Conservation (phyloP, 805 yeast genomes). For the Yamadazyma sp. region DNA sequence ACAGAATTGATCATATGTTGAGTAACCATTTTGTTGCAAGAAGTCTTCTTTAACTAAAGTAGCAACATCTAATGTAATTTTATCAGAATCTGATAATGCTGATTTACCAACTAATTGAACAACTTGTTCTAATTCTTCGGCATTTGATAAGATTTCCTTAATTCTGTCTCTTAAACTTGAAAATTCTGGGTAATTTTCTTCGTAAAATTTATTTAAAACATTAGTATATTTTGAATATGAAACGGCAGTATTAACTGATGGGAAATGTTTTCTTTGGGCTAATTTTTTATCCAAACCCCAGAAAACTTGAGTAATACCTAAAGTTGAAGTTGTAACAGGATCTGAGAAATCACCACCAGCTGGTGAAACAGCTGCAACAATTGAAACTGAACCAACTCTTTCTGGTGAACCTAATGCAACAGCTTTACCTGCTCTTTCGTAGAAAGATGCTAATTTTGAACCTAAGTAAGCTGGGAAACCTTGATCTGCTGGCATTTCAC, state of each 20-base stretch:
- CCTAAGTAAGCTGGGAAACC: slow-evolving; percentile 99
- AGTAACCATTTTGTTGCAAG: slow-evolving; percentile 98
- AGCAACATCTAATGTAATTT: slow-evolving; percentile 93
- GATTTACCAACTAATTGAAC: slow-evolving; percentile 99
- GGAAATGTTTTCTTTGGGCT: slow-evolving; percentile 99
- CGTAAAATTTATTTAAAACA: slow-evolving; percentile 83
- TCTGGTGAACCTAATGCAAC: slow-evolving; percentile 94
- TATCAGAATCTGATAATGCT: slow-evolving; percentile 94
- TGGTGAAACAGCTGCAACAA: slow-evolving; percentile 98
- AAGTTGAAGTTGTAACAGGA: slow-evolving; percentile 97
- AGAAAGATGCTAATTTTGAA: slow-evolving; percentile 97
- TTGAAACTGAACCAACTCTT: slow-evolving; percentile 97
- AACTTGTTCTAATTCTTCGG: slow-evolving; percentile 98
- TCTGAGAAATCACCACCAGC: slow-evolving; percentile 99
- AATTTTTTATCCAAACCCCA: slow-evolving; percentile 99
- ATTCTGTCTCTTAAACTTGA: slow-evolving; percentile 86
- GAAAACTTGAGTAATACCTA: slow-evolving; percentile 99
- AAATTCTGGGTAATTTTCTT: slow-evolving; percentile 83
- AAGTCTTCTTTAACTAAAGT: slow-evolving; percentile 93
- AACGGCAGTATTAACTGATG: slow-evolving; percentile 93
- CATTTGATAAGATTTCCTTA: slow-evolving; percentile 91
- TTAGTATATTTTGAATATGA: slow-evolving; percentile 96
- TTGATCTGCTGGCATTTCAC: slow-evolving; percentile 99
- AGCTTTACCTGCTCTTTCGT: slow-evolving; percentile 99
- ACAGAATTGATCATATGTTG: slow-evolving; percentile 97